Conservation (phyloP, 78 protist genomes). For the Polysphondylium violaceum region DNA sequence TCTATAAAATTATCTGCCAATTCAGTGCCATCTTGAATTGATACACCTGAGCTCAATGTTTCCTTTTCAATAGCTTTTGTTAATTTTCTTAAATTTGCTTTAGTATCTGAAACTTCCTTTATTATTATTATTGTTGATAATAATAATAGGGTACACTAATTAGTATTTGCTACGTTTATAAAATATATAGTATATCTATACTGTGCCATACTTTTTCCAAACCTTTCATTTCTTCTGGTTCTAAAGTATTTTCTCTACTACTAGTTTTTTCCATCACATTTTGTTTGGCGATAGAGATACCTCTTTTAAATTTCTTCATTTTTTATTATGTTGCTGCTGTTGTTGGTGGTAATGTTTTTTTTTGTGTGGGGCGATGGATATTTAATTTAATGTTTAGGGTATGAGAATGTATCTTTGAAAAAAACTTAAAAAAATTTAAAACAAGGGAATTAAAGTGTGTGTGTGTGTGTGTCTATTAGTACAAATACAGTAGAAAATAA, state of each 20-base stretch:
- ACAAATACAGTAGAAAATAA: too few relatives aligned
- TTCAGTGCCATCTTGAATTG: slow-evolving; percentile 79
- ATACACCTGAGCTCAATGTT: slow-evolving; percentile 64
- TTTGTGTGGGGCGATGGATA: too few relatives aligned
- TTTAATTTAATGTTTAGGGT: too few relatives aligned
- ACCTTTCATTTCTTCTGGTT: slow-evolving; percentile 70
- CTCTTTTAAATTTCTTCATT: slow-evolving; percentile 54
- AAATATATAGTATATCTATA: neutral
- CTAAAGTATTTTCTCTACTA: slow-evolving; percentile 58
- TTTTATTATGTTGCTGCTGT: neutral
- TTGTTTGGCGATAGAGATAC: slow-evolving; percentile 55
- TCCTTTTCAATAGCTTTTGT: slow-evolving; percentile 71
- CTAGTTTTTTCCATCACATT: slow-evolving; percentile 70
- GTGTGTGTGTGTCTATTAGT: neutral
- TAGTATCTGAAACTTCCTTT: slow-evolving; percentile 59
- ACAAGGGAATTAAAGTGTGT: too few relatives aligned
- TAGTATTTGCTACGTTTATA: neutral
- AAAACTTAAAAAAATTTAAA: too few relatives aligned
- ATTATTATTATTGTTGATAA: neutral
- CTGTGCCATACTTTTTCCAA: slow-evolving; percentile 41
- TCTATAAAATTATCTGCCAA: slow-evolving; percentile 63
- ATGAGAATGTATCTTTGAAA: too few relatives aligned
- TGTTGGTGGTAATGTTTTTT: too few relatives aligned
- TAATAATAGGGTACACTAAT: neutral
- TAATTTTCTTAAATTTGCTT: slow-evolving; percentile 41